Evolutionary conservation across 306 rosid species (phyloP), one percentile per base, ranked within the genome.

Genomic region (Prunus mume): DNA sequence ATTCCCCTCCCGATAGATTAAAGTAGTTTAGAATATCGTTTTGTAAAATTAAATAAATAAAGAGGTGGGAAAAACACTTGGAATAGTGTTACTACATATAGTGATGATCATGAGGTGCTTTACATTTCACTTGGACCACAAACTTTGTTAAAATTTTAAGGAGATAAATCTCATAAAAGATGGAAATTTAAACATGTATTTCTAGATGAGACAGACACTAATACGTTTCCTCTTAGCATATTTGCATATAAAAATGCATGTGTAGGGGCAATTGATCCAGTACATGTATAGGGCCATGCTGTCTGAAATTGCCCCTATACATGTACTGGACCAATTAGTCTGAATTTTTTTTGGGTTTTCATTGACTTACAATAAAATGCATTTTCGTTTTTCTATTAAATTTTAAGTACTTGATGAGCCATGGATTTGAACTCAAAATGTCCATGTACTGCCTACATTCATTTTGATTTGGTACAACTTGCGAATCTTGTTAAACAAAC

Each of bases 401-500:
- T n/a, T 49, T 19, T 28, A 15, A 10, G 28, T 71, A 54, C 25
- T 56, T 56, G 3, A 56, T 28, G 52, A 34, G 54, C 62, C 71
- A 5, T 76, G 51, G 34, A 55, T n/a, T 45, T 70, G 19, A 30
- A 61, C 60, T 72, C 46, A n/a, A 27, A 63, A 41, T 30, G n/a
- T 72, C 50, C 5, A 3, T 56, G 8, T 57, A 32, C 51, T 32
- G 18, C 67, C 66, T 20, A 43, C 58, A 68, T 74, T 81, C 55
- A 4, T 43, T 75, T 72, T 65, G 71, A 54, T 50, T 14, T 82
- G 68, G 27, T 62, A 38, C 47, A 41, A 69, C 71, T 20, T 65
- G 32, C n/a, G 7, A 80, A 41, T 43, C 41, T 75, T 57, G 64
- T 63, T 71, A 34, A 68, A 69, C 60, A 74, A 65, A 74, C 73